Base-by-base conservation (phyloP, 805 yeast genomes). In the Kodamaea jinghongensis region DNA sequence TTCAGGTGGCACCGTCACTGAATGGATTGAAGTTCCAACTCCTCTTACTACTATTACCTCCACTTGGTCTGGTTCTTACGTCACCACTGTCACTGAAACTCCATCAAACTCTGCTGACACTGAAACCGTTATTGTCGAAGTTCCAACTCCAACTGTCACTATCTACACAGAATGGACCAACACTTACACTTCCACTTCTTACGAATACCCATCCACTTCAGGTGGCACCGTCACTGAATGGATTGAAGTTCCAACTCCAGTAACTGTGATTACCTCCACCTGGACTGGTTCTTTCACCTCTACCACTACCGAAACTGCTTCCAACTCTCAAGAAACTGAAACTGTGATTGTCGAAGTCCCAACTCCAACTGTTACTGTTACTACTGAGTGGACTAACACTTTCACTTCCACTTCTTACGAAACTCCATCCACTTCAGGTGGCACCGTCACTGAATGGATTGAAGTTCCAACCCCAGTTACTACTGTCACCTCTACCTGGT, bases 101-200 rank as follows among this genome's bases (percentile, higher is more conserved):
- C n/a, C 36, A 5, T 23, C 25, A 17, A 13, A 15, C 7, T 36
- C 36, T 14, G 39, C 36, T 17, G 39, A 35, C 8, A 40, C 36
- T n/a, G 42, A 22, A 16, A 45, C 51, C n/a, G 45, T 47, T 11
- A 33, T 43, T 16, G 41, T 47, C 3, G 46, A 49, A 4, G 47
- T 45, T 8, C 55, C 55, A 11, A 41, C 46, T 15, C 48, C 55
- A 15, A 42, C 49, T 1, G 23, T 27, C 9, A 48, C 51, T 3
- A 17, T 35, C 6, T 48, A 53, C 8, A 9, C 34, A 13, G 36
- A 38, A n/a, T 31, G 33, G 11, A 30, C 35, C 4, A 39, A 38
- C 3, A 40, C 43, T 17, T 36, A 41, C 34, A 36, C 42, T 14
- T 28, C 39, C 2, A 20, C 44, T 13, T n/a, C n/a, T 4, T 28